A percentile compares a stretch with the other conserved stretches of the same genome.
Evolutionary conservation across 2,329 filamentous ascomycete genomes (phyloP).

Genomic region (Fusarium secorum): DNA sequence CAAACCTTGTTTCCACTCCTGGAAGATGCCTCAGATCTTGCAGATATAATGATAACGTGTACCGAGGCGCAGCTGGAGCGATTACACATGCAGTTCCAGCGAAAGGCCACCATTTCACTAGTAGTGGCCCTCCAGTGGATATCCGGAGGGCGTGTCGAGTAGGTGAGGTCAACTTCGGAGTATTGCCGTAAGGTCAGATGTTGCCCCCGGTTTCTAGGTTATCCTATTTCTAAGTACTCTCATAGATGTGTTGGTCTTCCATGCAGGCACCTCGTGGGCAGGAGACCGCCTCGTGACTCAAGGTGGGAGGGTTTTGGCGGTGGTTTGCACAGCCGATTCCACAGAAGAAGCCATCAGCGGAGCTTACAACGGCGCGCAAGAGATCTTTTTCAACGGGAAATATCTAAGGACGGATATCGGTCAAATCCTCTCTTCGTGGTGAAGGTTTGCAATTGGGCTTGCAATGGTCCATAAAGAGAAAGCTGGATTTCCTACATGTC

Average conservation of each 20-base stretch:
- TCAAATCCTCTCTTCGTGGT: background rate
- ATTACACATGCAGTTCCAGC: background rate
- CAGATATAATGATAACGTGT: background rate
- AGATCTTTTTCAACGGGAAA: background rate
- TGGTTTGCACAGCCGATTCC: background rate
- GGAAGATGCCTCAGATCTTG: background rate
- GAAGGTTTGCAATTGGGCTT: background rate
- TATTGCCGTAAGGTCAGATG: background rate
- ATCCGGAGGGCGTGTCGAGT: background rate
- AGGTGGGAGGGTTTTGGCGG: background rate
- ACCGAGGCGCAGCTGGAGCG: background rate
- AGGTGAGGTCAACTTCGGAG: background rate
- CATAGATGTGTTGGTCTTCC: background rate
- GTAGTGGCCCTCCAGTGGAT: background rate
- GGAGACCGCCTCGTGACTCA: background rate
- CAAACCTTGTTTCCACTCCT: background rate
- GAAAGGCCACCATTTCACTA: background rate
- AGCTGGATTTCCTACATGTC: too few relatives aligned
- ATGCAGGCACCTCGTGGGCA: background rate
- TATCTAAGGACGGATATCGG: background rate
- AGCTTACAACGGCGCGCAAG: background rate
- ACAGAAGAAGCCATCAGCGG: background rate
- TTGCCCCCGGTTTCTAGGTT: background rate
- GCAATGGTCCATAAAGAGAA: background rate
- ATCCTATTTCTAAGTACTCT: background rate